phyloP scores from a whole-genome alignment of 177 flowering plant species.

The Telopea speciosissima region DNA sequence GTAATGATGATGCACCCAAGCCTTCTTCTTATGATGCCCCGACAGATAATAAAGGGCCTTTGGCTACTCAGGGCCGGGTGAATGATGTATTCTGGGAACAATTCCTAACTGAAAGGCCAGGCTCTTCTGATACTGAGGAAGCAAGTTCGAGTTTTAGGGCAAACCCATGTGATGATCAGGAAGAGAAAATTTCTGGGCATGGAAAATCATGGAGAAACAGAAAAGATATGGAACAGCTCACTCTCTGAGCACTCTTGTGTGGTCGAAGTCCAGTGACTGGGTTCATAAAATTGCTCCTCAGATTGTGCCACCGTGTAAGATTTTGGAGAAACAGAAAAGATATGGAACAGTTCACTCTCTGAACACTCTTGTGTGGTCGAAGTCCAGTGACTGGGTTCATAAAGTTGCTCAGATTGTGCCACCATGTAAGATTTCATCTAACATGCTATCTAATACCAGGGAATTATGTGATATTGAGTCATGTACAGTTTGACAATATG shows the following conservation, averaged over 20 bases:
- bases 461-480: no score
- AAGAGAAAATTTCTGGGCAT: constrained; percentile 39
- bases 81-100: constrained; percentile 98
- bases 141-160: constrained; percentile 59
- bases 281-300: neutral
- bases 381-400: neutral
- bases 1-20: constrained; percentile 16
- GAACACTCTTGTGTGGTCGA: constrained; percentile 13
- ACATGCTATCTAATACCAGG: no score
- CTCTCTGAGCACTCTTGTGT: constrained; percentile 33
- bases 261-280: neutral
- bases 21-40: constrained; percentile 37
- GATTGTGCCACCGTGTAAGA: neutral
- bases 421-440: constrained; percentile 1
- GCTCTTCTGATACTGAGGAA: constrained; percentile 81
- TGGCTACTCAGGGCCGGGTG: constrained; percentile 46
- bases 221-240: constrained; percentile 51
- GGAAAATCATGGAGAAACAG: constrained; percentile 35
- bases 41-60: constrained; percentile 26
- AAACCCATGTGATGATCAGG: constrained; percentile 42
- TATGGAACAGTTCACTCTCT: constrained; percentile 59
- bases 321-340: constrained; percentile 31
- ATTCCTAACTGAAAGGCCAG: constrained; percentile 91
- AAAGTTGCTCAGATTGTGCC: neutral
- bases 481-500: no score